These are phyloP conservation scores for Eutypa lata DNA, from an alignment of 2,329 filamentous ascomycete genomes.

Conservation along the genomic window DNA sequence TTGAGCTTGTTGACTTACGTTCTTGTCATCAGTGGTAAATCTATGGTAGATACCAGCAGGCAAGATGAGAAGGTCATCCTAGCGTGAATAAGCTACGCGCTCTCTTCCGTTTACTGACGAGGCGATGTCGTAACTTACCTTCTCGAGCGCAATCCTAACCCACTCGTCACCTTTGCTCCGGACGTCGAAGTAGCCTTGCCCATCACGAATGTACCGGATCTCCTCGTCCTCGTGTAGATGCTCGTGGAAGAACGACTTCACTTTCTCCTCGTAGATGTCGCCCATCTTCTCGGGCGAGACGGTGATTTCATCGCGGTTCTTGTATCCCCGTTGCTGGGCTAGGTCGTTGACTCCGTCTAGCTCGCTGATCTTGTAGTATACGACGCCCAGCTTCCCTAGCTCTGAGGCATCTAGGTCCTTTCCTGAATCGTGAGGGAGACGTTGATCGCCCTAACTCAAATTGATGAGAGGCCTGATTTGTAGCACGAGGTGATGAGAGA, in stretches of 20 bases:
- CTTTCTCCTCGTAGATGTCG: slow-evolving; percentile 84
- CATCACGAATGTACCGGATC: slow-evolving; percentile 89
- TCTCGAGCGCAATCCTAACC: slow-evolving; percentile 81
- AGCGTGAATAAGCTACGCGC: neutral
- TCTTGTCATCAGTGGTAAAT: slow-evolving; percentile 89
- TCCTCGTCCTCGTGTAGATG: slow-evolving; percentile 98
- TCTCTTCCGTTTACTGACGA: neutral
- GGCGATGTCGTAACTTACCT: slow-evolving; percentile 43
- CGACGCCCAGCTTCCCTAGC: slow-evolving; percentile 72
- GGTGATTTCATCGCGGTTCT: slow-evolving; percentile 90
- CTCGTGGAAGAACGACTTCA: slow-evolving; percentile 90
- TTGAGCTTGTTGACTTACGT: slow-evolving; percentile 59
- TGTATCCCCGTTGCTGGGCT: slow-evolving; percentile 75
- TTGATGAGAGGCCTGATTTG: slow-evolving; percentile 1
- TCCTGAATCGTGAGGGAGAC: slow-evolving; percentile 83
- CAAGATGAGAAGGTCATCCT: slow-evolving; percentile 83
- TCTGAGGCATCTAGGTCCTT: slow-evolving; percentile 61
- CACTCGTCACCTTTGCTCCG: slow-evolving; percentile 78
- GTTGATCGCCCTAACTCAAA: slow-evolving; percentile 77
- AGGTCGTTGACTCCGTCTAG: slow-evolving; percentile 69
- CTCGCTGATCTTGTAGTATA: slow-evolving; percentile 68
- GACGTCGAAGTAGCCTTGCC: slow-evolving; percentile 91
- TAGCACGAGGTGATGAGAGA: slow-evolving; percentile 4
- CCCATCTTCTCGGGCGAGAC: slow-evolving; percentile 86
- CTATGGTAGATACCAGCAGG: slow-evolving; percentile 96